These are phyloP conservation scores for Mycogone perniciosa DNA, from an alignment of 2,329 filamentous ascomycete genomes.

Conservation along the genomic window DNA sequence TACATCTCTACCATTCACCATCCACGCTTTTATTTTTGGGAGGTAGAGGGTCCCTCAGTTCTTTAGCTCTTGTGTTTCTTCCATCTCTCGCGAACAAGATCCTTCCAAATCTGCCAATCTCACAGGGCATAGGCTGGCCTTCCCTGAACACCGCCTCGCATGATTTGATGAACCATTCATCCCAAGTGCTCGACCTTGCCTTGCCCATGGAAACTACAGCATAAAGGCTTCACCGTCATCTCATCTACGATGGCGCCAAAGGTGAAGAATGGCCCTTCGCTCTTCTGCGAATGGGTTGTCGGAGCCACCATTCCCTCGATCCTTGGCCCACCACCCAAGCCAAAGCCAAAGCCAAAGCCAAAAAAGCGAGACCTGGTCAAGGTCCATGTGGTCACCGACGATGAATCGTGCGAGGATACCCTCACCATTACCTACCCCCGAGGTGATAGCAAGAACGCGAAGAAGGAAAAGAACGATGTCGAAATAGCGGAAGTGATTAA, in stretches of 20 bases:
- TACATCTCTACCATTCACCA: background rate
- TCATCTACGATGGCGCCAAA: slow-evolving; percentile 5
- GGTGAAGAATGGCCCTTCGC: slow-evolving; percentile 8
- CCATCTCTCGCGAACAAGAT: too few species aligned
- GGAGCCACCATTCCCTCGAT: slow-evolving; percentile 30
- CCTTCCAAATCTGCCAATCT: too few species aligned
- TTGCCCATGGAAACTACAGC: too few species aligned
- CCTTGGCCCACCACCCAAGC: slow-evolving; percentile 22
- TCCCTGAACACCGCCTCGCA: too few species aligned
- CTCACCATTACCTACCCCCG: slow-evolving; percentile 45
- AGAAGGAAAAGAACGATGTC: slow-evolving; percentile 6
- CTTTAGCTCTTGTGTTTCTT: background rate
- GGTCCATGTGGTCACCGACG: slow-evolving; percentile 43
- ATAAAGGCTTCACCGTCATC: background rate
- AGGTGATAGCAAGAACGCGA: slow-evolving; percentile 17
- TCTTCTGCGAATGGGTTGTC: slow-evolving; percentile 37
- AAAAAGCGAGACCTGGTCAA: slow-evolving; percentile 29
- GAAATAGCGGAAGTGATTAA: slow-evolving; percentile 23
- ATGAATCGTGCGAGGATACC: slow-evolving; percentile 44
- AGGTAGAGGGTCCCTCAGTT: too few species aligned
- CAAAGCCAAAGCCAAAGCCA: slow-evolving; percentile 15
- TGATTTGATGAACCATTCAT: background rate
- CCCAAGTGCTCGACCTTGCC: background rate
- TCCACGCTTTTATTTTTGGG: background rate
- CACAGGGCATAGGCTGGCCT: too few species aligned